Evolutionary conservation across 108 stramenopile genomes (phyloP).

Genomic region (Pseudonitzschia multiseries): DNA sequence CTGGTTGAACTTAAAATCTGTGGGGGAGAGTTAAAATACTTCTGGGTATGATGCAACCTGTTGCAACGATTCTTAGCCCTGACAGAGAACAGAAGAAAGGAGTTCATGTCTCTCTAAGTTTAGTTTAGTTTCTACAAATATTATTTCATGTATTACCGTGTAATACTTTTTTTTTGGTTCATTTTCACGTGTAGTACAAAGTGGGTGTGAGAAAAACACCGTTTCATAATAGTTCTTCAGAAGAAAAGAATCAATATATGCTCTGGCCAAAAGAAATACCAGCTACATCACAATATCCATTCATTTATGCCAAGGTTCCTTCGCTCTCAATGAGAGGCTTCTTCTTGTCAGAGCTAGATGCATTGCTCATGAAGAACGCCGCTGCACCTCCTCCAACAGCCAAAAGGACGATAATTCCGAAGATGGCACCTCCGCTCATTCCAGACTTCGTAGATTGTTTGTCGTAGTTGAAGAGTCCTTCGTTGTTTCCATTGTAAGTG

Average conservation of each 20-base stretch:
- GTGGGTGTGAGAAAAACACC: background rate
- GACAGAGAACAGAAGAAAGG: too few relatives aligned
- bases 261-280: background rate
- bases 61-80: too few relatives aligned
- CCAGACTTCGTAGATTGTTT: conserved; percentile 5
- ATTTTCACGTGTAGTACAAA: background rate
- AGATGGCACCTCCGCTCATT: conserved; percentile 22
- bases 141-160: background rate
- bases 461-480: conserved; percentile 31
- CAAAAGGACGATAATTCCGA: conserved; percentile 26
- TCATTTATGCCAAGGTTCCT: conserved; percentile 34
- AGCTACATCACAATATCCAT: background rate
- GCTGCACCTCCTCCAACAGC: conserved; percentile 29
- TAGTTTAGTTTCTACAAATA: background rate
- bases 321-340: conserved; percentile 21
- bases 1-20: too few relatives aligned
- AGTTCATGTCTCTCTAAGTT: too few relatives aligned
- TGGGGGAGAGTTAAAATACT: too few relatives aligned
- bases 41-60: too few relatives aligned
- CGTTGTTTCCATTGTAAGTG: conserved; percentile 13
- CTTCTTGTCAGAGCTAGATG: conserved; percentile 10
- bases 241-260: too few relatives aligned
- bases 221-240: too few relatives aligned
- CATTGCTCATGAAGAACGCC: conserved; percentile 20
- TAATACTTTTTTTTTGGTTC: background rate